These are phyloP conservation scores for Falciphora oryzae DNA, from an alignment of 2,329 filamentous ascomycete genomes.

Conservation along the genomic window DNA sequence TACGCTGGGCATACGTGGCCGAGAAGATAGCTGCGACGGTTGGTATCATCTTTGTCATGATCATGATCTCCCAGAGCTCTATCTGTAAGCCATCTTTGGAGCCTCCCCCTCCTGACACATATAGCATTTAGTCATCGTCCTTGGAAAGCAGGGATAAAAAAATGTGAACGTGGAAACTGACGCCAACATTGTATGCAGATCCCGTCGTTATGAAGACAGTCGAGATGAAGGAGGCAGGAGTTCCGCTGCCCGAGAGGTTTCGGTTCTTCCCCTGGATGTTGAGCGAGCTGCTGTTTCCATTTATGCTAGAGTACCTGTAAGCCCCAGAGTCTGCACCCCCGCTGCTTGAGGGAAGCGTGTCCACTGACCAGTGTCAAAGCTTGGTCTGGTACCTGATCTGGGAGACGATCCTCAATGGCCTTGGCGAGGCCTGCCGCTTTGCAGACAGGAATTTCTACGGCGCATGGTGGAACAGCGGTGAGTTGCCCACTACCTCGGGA, in stretches of 20 bases:
- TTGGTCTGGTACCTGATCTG: conserved; percentile 77
- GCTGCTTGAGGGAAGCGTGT: not conserved
- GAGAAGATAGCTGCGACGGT: conserved; percentile 68
- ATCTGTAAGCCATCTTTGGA: conserved; percentile 43
- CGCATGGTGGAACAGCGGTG: conserved; percentile 57
- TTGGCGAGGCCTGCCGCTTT: conserved; percentile 71
- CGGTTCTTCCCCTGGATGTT: conserved; percentile 67
- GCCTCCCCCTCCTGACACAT: too few species aligned
- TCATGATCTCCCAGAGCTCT: conserved; percentile 68
- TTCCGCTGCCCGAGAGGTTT: conserved; percentile 56
- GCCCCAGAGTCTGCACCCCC: conserved; percentile 9
- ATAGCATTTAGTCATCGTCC: too few species aligned
- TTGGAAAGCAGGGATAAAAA: not conserved
- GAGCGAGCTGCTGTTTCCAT: conserved; percentile 70
- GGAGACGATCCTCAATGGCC: conserved; percentile 67
- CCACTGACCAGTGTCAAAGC: conserved; percentile 22
- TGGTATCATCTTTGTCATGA: conserved; percentile 72
- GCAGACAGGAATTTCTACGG: conserved; percentile 70
- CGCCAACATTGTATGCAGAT: conserved; percentile 29
- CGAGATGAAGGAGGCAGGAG: conserved; percentile 59
- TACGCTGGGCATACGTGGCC: conserved; percentile 69
- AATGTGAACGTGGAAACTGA: not conserved
- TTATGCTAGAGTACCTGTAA: conserved; percentile 70
- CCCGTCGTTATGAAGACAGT: conserved; percentile 65
- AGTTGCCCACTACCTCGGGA: conserved; percentile 13